Conservation (phyloP, 768 basidiomycete genomes). For the Cyathus striatus region DNA sequence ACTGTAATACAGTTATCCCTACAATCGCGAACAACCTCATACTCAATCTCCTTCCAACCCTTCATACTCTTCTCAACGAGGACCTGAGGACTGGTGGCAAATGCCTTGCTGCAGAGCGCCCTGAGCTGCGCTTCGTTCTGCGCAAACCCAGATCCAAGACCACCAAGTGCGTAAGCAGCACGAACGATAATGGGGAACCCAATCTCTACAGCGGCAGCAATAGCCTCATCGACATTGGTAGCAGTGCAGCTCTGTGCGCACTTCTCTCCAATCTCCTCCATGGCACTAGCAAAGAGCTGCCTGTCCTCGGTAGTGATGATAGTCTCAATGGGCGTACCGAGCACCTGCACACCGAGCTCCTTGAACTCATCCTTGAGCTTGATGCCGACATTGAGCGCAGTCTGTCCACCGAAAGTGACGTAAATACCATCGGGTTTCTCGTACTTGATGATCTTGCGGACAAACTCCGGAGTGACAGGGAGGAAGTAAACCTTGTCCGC, state of each 20-base stretch:
- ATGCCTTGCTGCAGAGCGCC: slow-evolving; percentile 88
- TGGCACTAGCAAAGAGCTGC: slow-evolving; percentile 88
- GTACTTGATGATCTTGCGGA: slow-evolving; percentile 96
- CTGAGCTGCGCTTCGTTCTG: slow-evolving; percentile 86
- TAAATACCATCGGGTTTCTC: slow-evolving; percentile 99
- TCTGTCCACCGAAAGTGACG: slow-evolving; percentile 97
- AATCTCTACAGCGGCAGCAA: slow-evolving; percentile 75
- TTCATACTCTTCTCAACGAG: slow-evolving; percentile 99
- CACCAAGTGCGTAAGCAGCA: slow-evolving; percentile 94
- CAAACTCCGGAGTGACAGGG: slow-evolving; percentile 96
- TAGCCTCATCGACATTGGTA: slow-evolving; percentile 80
- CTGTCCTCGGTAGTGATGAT: slow-evolving; percentile 97
- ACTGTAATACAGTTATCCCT: slow-evolving; percentile 98
- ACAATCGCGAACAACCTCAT: slow-evolving; percentile 97
- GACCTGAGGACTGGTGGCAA: slow-evolving; percentile 96
- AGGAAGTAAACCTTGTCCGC: slow-evolving; percentile 99
- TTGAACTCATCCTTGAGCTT: slow-evolving; percentile 97
- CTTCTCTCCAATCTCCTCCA: slow-evolving; percentile 94
- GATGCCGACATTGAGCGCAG: slow-evolving; percentile 94
- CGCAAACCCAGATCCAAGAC: slow-evolving; percentile 95
- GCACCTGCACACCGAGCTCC: slow-evolving; percentile 82
- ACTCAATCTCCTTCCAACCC: slow-evolving; percentile 99
- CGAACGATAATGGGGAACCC: slow-evolving; percentile 96
- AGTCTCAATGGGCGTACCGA: slow-evolving; percentile 95
- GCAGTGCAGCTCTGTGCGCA: slow-evolving; percentile 90